Evolutionary conservation across 805 yeast genomes (phyloP).

Genomic region (Yarrowia divulgata): DNA sequence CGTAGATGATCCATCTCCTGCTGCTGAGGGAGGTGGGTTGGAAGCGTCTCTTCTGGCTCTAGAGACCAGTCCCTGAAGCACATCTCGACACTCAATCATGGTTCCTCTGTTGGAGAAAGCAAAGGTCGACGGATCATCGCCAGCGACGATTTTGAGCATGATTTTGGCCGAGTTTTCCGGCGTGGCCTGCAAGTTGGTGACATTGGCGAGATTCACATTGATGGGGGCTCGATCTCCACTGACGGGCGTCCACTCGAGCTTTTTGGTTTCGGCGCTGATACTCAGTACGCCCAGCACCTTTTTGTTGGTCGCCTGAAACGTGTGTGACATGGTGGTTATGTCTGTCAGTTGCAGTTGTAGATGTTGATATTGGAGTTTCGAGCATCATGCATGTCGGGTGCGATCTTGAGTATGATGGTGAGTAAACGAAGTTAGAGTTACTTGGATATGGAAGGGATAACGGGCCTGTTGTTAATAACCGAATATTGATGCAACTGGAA

Average conservation of each 20-base stretch:
- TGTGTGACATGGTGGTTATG: constrained; percentile 27
- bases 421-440: not conserved
- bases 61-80: constrained; percentile 21
- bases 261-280: constrained; percentile 24
- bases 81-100: constrained; percentile 38
- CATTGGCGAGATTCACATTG: constrained; percentile 24
- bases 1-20: constrained; percentile 28
- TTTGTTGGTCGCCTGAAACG: constrained; percentile 37
- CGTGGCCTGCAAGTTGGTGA: constrained; percentile 65
- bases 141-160: constrained; percentile 63
- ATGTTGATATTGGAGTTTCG: constrained; percentile 2
- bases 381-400: not conserved
- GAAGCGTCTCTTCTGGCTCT: constrained; percentile 33
- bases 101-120: constrained; percentile 35
- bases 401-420: not conserved
- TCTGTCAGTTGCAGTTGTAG: not conserved
- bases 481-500: too few species aligned
- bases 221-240: constrained; percentile 30
- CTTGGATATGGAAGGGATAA: not conserved
- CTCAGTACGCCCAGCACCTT: constrained; percentile 37
- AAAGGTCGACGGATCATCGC: constrained; percentile 22
- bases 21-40: constrained; percentile 10
- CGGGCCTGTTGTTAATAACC: too few species aligned
- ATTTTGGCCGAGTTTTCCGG: constrained; percentile 70
- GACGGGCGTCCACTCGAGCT: constrained; percentile 34